A percentile compares a stretch with the other conserved stretches of the same genome.
Conservation (phyloP, 78 protist genomes). For the Guillardia theta region DNA sequence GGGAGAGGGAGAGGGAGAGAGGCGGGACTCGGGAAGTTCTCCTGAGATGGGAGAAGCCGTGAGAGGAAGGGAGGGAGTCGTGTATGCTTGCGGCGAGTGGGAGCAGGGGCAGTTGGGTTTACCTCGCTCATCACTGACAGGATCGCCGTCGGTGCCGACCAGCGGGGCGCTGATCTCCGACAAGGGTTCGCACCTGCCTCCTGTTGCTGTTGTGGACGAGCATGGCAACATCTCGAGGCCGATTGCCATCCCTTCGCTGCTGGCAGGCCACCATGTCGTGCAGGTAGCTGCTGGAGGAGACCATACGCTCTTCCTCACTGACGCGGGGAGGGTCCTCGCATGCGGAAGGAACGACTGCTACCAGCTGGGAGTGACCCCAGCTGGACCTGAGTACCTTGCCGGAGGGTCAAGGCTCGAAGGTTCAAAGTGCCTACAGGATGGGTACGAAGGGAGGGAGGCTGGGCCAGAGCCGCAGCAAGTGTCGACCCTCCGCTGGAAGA, state of each 20-base stretch:
- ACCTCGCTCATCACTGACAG: neutral
- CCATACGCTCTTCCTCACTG: neutral
- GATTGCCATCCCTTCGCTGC: neutral
- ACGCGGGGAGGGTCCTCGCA: neutral
- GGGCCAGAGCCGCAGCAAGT: neutral
- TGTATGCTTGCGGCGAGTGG: neutral
- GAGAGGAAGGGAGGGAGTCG: neutral
- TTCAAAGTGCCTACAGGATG: neutral
- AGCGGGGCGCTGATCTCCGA: neutral
- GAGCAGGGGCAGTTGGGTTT: conserved; percentile 19
- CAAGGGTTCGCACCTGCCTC: neutral
- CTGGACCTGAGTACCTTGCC: neutral
- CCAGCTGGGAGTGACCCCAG: neutral
- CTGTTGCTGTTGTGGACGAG: neutral
- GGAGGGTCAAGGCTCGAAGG: neutral
- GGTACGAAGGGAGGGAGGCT: neutral
- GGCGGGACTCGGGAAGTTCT: too few relatives aligned
- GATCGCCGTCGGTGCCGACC: neutral
- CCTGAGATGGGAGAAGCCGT: too few relatives aligned
- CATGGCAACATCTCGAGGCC: neutral
- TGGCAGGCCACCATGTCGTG: neutral
- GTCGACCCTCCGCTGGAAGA: neutral
- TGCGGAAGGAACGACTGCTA: neutral
- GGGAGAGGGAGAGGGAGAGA: too few relatives aligned
- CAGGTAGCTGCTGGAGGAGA: neutral